Percentiles rank a stretch among this genome's conserved stretches.
Evolutionary conservation across 2,329 filamentous ascomycete species (phyloP).

Genomic region (Ceratocystis papillata): DNA sequence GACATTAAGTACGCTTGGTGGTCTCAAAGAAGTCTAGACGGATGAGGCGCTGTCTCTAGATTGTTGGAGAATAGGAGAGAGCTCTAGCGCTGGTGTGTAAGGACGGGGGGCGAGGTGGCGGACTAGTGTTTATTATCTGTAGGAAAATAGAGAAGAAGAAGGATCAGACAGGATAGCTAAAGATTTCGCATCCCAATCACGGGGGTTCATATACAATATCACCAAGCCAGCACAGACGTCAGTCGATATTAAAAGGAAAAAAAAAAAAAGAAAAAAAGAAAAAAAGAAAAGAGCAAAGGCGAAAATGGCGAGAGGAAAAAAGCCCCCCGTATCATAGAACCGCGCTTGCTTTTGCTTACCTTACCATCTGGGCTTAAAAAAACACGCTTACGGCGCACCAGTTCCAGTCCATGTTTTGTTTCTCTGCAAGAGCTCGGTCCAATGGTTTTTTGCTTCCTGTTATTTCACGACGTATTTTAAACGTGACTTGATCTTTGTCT

Average conservation of each 20-base stretch:
- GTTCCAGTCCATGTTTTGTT: too few species aligned
- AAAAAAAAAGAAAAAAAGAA: background rate
- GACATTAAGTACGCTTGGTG: background rate
- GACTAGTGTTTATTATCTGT: background rate
- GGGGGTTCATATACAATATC: background rate
- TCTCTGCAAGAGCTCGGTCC: background rate
- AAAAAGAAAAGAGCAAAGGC: background rate
- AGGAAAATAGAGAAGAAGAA: background rate
- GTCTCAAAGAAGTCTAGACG: constrained; percentile 6
- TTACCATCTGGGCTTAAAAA: too few species aligned
- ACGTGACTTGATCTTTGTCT: background rate
- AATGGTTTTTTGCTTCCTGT: background rate
- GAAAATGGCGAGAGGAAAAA: background rate
- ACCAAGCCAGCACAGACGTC: constrained; percentile 10
- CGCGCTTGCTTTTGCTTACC: too few species aligned
- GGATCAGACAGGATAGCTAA: background rate
- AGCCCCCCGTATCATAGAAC: background rate
- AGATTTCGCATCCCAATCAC: background rate
- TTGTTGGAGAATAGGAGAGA: constrained; percentile 9
- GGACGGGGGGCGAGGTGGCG: background rate
- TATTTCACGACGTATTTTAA: background rate
- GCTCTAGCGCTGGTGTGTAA: background rate
- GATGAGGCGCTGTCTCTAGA: background rate
- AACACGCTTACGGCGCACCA: too few species aligned
- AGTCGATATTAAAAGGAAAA: background rate